These are phyloP conservation scores for Cadophora luteo-olivacea DNA, from an alignment of 2,329 filamentous ascomycete genomes.

Conservation along the genomic window DNA sequence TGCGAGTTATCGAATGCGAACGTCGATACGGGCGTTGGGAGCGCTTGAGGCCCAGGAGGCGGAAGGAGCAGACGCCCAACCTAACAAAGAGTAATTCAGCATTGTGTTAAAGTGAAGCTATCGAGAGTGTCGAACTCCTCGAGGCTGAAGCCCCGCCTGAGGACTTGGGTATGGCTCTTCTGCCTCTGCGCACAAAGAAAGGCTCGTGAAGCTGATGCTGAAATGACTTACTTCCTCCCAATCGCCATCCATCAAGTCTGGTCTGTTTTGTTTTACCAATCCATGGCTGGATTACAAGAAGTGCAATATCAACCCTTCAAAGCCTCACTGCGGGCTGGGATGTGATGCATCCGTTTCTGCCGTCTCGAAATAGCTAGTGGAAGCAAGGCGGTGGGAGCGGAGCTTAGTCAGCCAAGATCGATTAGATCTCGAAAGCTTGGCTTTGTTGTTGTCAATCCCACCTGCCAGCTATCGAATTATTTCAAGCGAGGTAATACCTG, in stretches of 20 bases:
- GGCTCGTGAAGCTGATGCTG: neutral
- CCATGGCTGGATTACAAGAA: conserved; percentile 31
- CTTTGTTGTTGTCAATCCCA: neutral
- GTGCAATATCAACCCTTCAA: conserved; percentile 16
- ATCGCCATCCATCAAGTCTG: conserved; percentile 64
- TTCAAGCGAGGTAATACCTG: neutral
- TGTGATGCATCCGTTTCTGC: conserved; percentile 14
- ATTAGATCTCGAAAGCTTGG: no score
- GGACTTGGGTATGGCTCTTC: conserved; percentile 8
- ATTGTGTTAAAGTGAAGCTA: conserved; percentile 21
- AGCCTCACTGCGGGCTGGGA: conserved; percentile 7
- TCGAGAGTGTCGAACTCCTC: conserved; percentile 21
- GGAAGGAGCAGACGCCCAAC: conserved; percentile 83
- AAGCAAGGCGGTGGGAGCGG: neutral
- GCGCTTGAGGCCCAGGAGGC: conserved; percentile 72
- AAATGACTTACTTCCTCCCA: conserved; percentile 66
- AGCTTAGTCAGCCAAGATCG: neutral
- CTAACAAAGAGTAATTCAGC: conserved; percentile 53
- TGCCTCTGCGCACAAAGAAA: neutral
- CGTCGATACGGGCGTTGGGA: conserved; percentile 75
- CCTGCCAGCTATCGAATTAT: neutral
- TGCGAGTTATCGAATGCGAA: conserved; percentile 89
- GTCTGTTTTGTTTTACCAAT: conserved; percentile 31
- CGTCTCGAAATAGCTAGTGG: conserved; percentile 1
- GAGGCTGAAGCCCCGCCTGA: conserved; percentile 31